Conservation (phyloP, 1,284 basidiomycete genomes). For the Golubevia sp. region DNA sequence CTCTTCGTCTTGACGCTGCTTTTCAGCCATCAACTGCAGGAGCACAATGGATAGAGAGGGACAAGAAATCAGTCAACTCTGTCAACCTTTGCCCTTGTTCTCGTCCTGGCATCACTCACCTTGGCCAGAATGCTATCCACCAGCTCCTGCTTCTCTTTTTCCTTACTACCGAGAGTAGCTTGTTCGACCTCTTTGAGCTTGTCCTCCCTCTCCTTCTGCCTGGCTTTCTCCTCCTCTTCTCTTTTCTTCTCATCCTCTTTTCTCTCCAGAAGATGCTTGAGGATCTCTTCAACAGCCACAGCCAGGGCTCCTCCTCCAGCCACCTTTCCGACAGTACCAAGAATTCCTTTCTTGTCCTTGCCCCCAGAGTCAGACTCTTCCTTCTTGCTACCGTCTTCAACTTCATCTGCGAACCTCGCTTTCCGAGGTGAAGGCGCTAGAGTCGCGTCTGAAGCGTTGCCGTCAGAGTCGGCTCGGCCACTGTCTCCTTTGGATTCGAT, state of each 20-base stretch:
- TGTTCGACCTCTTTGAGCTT: conserved; percentile 15
- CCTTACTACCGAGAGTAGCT: background rate
- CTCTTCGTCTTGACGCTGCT: conserved; percentile 16
- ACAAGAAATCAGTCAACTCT: conserved; percentile 18
- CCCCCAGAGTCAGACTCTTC: too few relatives aligned
- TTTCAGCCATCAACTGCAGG: conserved; percentile 17
- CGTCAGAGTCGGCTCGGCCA: conserved; percentile 2
- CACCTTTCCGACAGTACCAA: too few relatives aligned
- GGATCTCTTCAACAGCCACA: conserved; percentile 46
- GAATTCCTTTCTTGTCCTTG: too few relatives aligned
- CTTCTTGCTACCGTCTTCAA: conserved; percentile 4
- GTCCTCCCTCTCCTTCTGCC: conserved; percentile 10
- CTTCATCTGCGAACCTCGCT: background rate
- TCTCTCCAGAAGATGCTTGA: conserved; percentile 42
- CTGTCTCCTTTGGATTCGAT: conserved; percentile 6
- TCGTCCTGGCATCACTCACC: conserved; percentile 1
- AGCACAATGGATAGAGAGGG: conserved; percentile 13
- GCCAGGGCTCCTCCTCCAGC: conserved; percentile 27
- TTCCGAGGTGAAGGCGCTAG: background rate
- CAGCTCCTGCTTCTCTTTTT: conserved; percentile 13
- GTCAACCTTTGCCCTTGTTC: conserved; percentile 30
- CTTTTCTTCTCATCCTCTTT: conserved; percentile 37
- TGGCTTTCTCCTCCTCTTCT: conserved; percentile 15
- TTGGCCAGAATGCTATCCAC: conserved; percentile 1
- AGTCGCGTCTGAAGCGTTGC: conserved; percentile 4